Evolutionary conservation across 306 rosid species (phyloP), one percentile per base, ranked within the genome.

Genomic region (Echinosophora koreensis): DNA sequence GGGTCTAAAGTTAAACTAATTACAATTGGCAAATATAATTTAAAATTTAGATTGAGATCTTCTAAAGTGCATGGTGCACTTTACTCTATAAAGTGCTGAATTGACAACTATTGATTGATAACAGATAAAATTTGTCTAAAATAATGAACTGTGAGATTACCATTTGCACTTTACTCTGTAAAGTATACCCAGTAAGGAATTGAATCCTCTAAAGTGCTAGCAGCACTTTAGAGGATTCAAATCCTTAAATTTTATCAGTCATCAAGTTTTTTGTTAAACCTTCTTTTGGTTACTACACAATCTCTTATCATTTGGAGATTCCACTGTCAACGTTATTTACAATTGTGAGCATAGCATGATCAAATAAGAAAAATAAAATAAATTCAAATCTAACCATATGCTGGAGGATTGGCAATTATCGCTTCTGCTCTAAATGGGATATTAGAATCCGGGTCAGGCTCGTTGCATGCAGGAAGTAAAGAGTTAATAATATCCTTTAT

Each of bases 381-480:
- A 65, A 35, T 15, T 68, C 34, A 57, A 76, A 69, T 52, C 95
- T 89, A 84, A 92, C 98, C 98, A 84, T 95, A 90, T 78, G 97
- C 92, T 34, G 98, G 98, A 50, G 98, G 97, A 59, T 95, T 95
- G 80, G 98, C 93, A 83, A 95, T 92, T 84, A 95, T 90, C 1
- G 98, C 97, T 18, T 92, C 92, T 17, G 88, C 97, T 60, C 63
- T 72, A 83, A 95, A 95, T n/a, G 78, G 82, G 82, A 85, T 52
- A 6, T 82, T 77, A 64, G 91, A 80, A 13, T 86, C 91, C 13
- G 91, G 97, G 80, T 95, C 96, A 35, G 68, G 78, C 16, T 86
- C 84, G 79, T 54, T 27, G 93, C 98, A 95, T 38, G 98, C 98
- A 80, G 96, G 92, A 81, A 89, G 89, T 82, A 95, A 81, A 62